Evolutionary conservation across 192 early-diverging fungal species (phyloP), one percentile per base, ranked within the genome.

Genomic region (Linnemannia schmuckeri): DNA sequence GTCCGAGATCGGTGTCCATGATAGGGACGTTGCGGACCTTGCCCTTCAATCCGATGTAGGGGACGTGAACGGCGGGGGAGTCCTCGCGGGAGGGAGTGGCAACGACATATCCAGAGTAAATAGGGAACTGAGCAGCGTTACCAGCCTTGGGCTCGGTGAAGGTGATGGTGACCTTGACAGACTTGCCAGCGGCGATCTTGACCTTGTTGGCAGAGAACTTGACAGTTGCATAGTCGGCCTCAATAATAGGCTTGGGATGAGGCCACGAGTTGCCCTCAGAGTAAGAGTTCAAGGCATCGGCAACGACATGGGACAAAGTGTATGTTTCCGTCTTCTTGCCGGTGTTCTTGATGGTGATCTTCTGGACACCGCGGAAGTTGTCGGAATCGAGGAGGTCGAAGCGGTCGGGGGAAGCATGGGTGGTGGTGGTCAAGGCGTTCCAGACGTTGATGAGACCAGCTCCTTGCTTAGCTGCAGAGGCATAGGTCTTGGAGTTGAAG

Each of bases 381-480:
- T 57, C 81, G 40, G 83, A 87, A 70, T 94, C 92, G 69, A 91
- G 91, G 47, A 96, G 86, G 9, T 92, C 89, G 46, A 96, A 75
- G 12, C 88, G 87, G 15, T 90, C 82, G 2, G 96, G 96, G 12
- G 81, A 83, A 46, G 96, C 82, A 1, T 82, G 46, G 2, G 89
- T 87, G 18, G 91, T 90, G 13, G 94, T 78, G 13, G 52, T 83
- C 61, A 97, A 57, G 6, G 97, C 92, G 37, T 90, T 77, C 68
- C 88, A 90, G 57, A 96, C 80, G 87, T 97, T 93, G 38, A 98
- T 89, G 38, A 97, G 88, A 27, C 97, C 97, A 61, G 89, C 90
- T 12, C 96, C 96, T 81, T 95, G 94, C 69, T 85, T 88, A 38
- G 91, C 89, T 18, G 94, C 93, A 24, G 94, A 81, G 15, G 79